These are phyloP conservation scores for Ocimum tenuiflorum DNA, from an alignment of 257 asterid genomes.

Conservation along the genomic window DNA sequence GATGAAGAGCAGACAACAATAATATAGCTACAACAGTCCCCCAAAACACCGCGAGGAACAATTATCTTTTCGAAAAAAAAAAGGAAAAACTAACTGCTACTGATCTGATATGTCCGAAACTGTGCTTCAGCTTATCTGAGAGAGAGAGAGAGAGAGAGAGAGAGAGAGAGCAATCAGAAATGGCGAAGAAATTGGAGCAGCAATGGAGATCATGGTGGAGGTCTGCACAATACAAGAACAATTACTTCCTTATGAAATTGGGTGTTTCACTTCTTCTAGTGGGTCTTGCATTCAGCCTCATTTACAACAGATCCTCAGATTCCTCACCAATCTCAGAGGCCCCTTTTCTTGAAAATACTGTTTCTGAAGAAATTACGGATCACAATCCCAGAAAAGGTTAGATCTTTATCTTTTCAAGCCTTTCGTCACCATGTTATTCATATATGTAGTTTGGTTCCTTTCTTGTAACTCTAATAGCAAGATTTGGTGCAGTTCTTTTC, in stretches of 20 bases:
- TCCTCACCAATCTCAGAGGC: slow-evolving; percentile 29
- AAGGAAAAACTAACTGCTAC: too few relatives aligned
- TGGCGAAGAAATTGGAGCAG: slow-evolving; percentile 35
- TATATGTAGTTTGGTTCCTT: not conserved
- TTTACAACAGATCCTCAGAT: slow-evolving; percentile 42
- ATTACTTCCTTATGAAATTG: slow-evolving; percentile 41
- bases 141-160: not conserved
- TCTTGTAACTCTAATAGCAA: not conserved
- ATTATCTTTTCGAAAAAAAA: too few relatives aligned
- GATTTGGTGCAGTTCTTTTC: not conserved
- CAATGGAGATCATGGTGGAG: slow-evolving; percentile 46
- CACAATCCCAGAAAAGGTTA: slow-evolving; percentile 40
- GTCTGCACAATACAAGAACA: slow-evolving; percentile 33
- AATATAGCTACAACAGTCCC: too few relatives aligned
- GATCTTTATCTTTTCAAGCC: not conserved
- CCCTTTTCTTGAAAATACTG: slow-evolving; percentile 27
- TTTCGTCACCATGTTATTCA: not conserved
- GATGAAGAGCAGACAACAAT: not conserved
- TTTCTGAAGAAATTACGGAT: slow-evolving; percentile 20
- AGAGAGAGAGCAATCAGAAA: not conserved
- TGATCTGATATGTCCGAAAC: too few relatives aligned
- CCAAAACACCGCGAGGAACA: not conserved
- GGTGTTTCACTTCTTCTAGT: slow-evolving; percentile 45
- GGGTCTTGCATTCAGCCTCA: slow-evolving; percentile 49
- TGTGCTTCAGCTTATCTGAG: not conserved